A percentile compares a stretch with the other conserved stretches of the same genome.
Conservation (phyloP, 306 rosid genomes). For the Castanospermum australe region DNA sequence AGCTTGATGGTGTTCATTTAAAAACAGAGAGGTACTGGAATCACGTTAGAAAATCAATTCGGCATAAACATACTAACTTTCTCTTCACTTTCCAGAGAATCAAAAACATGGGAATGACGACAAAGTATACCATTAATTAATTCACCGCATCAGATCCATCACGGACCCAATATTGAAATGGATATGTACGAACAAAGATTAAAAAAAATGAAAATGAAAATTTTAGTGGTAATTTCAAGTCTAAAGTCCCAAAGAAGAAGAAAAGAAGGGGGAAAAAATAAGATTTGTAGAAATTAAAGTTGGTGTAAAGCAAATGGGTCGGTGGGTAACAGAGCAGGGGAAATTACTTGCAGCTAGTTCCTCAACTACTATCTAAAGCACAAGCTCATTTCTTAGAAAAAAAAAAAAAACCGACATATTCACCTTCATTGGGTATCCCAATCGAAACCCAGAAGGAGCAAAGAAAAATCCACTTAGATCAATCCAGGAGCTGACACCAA, state of each 20-base stretch:
- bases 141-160: conserved; percentile 42
- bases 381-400: conserved; percentile 18
- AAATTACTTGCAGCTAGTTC: conserved; percentile 18
- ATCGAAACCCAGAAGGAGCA: not conserved
- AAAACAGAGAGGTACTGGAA: not conserved
- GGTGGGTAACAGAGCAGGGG: conserved; percentile 14
- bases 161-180: conserved; percentile 38
- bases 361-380: not conserved
- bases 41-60: not conserved
- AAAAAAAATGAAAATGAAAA: not conserved
- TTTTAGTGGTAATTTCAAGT: conserved; percentile 7
- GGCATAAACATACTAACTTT: not conserved
- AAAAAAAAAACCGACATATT: not conserved
- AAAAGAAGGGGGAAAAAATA: no score
- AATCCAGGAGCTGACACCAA: conserved; percentile 11
- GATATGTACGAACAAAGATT: conserved; percentile 15
- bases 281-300: no score
- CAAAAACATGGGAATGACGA: conserved; percentile 37
- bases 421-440: not conserved
- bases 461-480: conserved; percentile 37
- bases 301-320: conserved; percentile 1
- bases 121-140: conserved; percentile 27
- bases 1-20: conserved; percentile 17
- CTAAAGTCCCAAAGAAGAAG: no score
- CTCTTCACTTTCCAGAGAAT: conserved; percentile 26